These are phyloP conservation scores for Jatropha multifida DNA, from an alignment of 441 rosid species.

Conservation along the genomic window DNA sequence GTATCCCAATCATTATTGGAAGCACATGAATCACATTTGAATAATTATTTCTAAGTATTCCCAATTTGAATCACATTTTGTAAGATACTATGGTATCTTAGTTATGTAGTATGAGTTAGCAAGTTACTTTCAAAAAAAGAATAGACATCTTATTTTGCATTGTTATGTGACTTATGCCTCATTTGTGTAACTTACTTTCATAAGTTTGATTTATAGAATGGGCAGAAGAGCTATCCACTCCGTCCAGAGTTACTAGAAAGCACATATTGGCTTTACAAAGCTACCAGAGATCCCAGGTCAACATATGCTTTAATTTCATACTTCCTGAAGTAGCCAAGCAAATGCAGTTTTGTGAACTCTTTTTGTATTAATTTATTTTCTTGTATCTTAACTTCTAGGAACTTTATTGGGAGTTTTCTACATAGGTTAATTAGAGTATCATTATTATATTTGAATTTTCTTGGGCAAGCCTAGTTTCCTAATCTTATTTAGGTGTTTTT, in stretches of 20 bases:
- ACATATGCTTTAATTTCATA: conserved; percentile 19
- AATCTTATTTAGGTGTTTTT: background rate
- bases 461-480: background rate
- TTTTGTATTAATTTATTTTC: background rate
- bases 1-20: conserved; percentile 32
- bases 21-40: background rate
- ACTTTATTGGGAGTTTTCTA: background rate
- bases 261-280: conserved; percentile 98
- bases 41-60: background rate
- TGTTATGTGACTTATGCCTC: background rate
- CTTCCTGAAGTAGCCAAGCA: background rate
- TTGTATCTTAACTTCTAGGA: background rate
- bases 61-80: background rate
- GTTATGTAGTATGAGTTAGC: background rate
- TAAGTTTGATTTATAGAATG: conserved; percentile 53
- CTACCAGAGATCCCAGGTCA: conserved; percentile 92
- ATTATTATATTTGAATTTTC: background rate
- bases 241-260: conserved; percentile 98
- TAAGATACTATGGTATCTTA: background rate
- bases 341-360: background rate
- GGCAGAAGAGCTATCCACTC: conserved; percentile 94
- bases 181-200: conserved; percentile 12
- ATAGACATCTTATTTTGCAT: background rate
- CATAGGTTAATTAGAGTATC: background rate
- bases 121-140: background rate